Evolutionary conservation across 1,284 basidiomycete species (phyloP).

Genomic region (Sanghuangporus baumii): DNA sequence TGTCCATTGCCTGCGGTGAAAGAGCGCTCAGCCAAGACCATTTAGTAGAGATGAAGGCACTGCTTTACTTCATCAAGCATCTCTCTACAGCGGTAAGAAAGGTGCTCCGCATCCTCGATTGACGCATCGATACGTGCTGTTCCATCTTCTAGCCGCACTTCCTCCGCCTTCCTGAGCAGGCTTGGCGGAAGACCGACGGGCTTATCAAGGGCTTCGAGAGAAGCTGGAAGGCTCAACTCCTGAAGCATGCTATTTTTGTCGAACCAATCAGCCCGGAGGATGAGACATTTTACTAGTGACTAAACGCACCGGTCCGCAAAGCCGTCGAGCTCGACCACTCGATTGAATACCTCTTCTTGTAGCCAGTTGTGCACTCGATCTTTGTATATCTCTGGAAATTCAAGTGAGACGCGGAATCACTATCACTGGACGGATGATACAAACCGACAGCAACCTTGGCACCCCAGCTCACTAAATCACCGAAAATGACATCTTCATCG

Average conservation of each 20-base stretch:
- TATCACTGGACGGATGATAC: slow-evolving; percentile 24
- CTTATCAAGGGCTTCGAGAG: slow-evolving; percentile 84
- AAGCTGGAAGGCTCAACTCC: slow-evolving; percentile 76
- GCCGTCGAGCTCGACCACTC: slow-evolving; percentile 64
- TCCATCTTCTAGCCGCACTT: slow-evolving; percentile 78
- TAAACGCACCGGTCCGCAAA: slow-evolving; percentile 53
- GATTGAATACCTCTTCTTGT: slow-evolving; percentile 59
- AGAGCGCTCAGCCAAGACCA: not conserved
- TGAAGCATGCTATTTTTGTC: slow-evolving; percentile 52
- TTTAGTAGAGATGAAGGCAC: not conserved
- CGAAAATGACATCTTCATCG: slow-evolving; percentile 60
- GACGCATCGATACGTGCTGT: slow-evolving; percentile 65
- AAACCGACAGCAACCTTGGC: slow-evolving; percentile 83
- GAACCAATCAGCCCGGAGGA: not conserved
- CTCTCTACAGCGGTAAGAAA: slow-evolving; percentile 58
- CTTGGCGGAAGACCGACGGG: slow-evolving; percentile 87
- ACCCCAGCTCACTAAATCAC: slow-evolving; percentile 81
- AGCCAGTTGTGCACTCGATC: slow-evolving; percentile 76
- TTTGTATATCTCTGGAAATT: slow-evolving; percentile 72
- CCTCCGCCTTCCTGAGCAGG: slow-evolving; percentile 80
- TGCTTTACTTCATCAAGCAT: slow-evolving; percentile 70
- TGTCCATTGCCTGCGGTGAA: slow-evolving; percentile 67
- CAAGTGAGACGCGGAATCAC: not conserved
- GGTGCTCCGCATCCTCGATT: slow-evolving; percentile 67
- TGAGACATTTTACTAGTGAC: not conserved